Conservation (phyloP, 371 early-diverging fungal species). For the Coemansia sp. region DNA sequence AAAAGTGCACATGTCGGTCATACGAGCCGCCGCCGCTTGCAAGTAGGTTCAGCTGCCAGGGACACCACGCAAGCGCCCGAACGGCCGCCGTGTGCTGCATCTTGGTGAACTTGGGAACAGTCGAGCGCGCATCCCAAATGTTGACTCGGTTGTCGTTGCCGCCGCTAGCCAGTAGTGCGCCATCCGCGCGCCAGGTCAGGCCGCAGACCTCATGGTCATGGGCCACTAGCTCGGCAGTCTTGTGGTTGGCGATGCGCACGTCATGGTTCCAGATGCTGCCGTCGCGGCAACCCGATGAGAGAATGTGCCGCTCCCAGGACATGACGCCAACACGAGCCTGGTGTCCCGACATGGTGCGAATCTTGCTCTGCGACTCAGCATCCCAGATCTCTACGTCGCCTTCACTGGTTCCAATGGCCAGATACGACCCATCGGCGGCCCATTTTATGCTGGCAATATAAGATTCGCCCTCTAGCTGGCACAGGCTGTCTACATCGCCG, state of each 20-base stretch:
- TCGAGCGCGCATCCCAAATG: conserved; percentile 87
- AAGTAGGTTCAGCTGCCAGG: conserved; percentile 89
- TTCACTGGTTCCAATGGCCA: conserved; percentile 80
- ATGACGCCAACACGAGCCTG: conserved; percentile 77
- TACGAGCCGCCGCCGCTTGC: conserved; percentile 97
- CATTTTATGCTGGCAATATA: conserved; percentile 73
- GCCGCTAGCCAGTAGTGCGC: conserved; percentile 88
- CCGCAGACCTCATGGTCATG: conserved; percentile 94
- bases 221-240: conserved; percentile 62
- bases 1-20: conserved; percentile 92
- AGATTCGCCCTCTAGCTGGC: conserved; percentile 59
- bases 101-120: conserved; percentile 67
- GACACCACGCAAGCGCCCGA: conserved; percentile 98
- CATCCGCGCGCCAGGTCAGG: conserved; percentile 88
- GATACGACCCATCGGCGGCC: conserved; percentile 72
- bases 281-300: conserved; percentile 86
- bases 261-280: conserved; percentile 94
- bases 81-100: conserved; percentile 84
- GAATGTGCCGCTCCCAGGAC: conserved; percentile 81
- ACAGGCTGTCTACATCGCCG: conserved; percentile 71
- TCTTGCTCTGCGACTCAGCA: conserved; percentile 62
- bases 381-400: conserved; percentile 93
- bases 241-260: conserved; percentile 78
- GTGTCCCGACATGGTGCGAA: conserved; percentile 77
- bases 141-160: conserved; percentile 96